These are phyloP conservation scores for Rhynchospora tenuis DNA, from an alignment of 176 grass and related monocot genomes.

Conservation along the genomic window DNA sequence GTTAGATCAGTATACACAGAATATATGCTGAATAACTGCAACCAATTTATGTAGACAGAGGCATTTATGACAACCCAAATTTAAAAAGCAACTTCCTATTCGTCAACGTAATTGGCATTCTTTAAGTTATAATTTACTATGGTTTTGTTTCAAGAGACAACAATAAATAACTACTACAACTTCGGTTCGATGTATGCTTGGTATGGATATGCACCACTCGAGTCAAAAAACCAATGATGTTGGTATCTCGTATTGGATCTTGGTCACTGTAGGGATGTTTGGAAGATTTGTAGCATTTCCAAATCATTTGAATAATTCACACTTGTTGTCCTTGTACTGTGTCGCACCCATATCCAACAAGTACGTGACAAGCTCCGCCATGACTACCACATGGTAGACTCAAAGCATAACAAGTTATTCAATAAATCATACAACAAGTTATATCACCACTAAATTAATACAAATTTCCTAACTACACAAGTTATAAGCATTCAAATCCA, in stretches of 20 bases:
- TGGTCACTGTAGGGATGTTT: conserved; percentile 11
- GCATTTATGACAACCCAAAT: neutral
- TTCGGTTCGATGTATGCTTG: conserved; percentile 18
- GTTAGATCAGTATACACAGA: neutral
- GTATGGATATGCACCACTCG: conserved; percentile 12
- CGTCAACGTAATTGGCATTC: too few species aligned
- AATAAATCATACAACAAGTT: too few species aligned
- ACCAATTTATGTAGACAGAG: neutral
- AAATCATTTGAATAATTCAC: neutral
- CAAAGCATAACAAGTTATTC: too few species aligned
- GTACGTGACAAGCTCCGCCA: too few species aligned
- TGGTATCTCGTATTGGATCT: conserved; percentile 18
- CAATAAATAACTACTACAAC: neutral
- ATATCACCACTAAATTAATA: too few species aligned
- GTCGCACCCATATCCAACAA: too few species aligned
- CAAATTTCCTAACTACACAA: too few species aligned
- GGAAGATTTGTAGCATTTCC: neutral
- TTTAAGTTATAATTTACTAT: conserved; percentile 2
- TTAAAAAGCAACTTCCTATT: neutral
- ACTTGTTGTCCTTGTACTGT: neutral
- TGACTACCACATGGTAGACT: too few species aligned
- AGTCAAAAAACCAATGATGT: neutral
- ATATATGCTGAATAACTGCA: neutral
- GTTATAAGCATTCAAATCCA: too few species aligned
- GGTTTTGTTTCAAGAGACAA: neutral